Evolutionary conservation across 768 basidiomycete genomes (phyloP).

Genomic region (Lactarius trivialis): DNA sequence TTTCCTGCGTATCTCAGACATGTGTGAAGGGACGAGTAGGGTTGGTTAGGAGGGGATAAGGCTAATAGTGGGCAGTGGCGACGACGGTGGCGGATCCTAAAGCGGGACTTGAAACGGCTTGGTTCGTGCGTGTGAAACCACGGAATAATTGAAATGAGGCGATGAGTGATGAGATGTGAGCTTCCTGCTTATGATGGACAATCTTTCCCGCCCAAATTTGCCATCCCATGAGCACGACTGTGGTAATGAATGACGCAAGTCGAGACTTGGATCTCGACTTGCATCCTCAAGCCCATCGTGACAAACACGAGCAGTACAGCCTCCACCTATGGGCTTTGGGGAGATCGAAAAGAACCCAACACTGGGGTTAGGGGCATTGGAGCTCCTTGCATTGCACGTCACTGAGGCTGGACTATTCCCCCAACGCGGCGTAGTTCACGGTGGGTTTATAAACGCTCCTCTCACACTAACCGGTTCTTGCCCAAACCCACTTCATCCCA

Average conservation of each 20-base stretch:
- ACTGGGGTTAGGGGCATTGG: slow-evolving; percentile 16
- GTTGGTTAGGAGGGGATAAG: slow-evolving; percentile 16
- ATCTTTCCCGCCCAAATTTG: background rate
- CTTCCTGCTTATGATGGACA: background rate
- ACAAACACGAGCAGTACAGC: background rate
- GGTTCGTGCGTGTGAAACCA: slow-evolving; percentile 24
- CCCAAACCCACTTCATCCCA: slow-evolving; percentile 27
- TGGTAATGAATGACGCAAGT: background rate
- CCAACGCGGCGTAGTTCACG: background rate
- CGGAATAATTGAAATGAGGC: background rate
- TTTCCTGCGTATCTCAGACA: slow-evolving; percentile 98
- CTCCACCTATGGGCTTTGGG: background rate
- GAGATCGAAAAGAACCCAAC: background rate
- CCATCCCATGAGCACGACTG: background rate
- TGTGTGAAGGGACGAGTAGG: slow-evolving; percentile 29
- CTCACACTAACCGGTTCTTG: background rate
- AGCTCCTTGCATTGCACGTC: slow-evolving; percentile 13
- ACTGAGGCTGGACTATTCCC: slow-evolving; percentile 16
- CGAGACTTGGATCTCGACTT: background rate
- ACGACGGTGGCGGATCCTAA: slow-evolving; percentile 21
- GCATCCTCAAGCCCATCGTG: background rate
- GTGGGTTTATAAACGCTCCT: slow-evolving; percentile 14
- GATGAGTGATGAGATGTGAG: too few species aligned
- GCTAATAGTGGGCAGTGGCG: slow-evolving; percentile 13
- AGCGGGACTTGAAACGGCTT: slow-evolving; percentile 22